phyloP scores from a whole-genome alignment of 2,329 filamentous ascomycete species.

The Tolypocladium inflatum region DNA sequence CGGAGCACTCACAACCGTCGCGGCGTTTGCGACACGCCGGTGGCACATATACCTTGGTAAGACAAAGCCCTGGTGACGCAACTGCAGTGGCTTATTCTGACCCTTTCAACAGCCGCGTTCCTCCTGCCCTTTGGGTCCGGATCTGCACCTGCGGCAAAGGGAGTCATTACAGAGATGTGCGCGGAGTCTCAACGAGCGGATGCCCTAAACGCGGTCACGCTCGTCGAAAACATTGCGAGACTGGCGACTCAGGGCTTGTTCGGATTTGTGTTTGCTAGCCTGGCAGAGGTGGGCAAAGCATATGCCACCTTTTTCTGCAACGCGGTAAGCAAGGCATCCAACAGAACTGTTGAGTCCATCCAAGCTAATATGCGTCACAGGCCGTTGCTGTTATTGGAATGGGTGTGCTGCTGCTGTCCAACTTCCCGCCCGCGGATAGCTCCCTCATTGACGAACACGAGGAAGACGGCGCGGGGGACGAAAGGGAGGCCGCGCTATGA shows the following conservation, averaged over 20 bases:
- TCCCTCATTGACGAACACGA: conserved; percentile 17
- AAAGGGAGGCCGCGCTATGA: neutral
- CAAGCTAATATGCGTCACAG: conserved; percentile 17
- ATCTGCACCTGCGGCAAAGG: conserved; percentile 60
- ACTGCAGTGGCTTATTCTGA: neutral
- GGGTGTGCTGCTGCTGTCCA: conserved; percentile 29
- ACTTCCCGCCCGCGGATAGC: conserved; percentile 30
- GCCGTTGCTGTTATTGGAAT: conserved; percentile 39
- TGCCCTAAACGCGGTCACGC: conserved; percentile 57
- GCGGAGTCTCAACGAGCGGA: conserved; percentile 51
- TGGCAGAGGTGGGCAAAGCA: conserved; percentile 49
- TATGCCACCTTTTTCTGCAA: conserved; percentile 60
- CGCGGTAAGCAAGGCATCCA: conserved; percentile 34
- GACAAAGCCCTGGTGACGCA: conserved; percentile 2
- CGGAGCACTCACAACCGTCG: conserved; percentile 51
- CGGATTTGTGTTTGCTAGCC: conserved; percentile 54
- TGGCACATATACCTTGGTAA: conserved; percentile 60
- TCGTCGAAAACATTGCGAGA: conserved; percentile 60
- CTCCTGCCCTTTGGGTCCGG: conserved; percentile 60
- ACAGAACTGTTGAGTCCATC: neutral
- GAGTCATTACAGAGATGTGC: conserved; percentile 65
- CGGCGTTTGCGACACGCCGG: conserved; percentile 49
- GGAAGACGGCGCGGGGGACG: neutral
- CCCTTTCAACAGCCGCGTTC: conserved; percentile 37
- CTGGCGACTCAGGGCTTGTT: conserved; percentile 57